Conservation (phyloP, 2,329 filamentous ascomycete species). For the Lecanicillium sp. region DNA sequence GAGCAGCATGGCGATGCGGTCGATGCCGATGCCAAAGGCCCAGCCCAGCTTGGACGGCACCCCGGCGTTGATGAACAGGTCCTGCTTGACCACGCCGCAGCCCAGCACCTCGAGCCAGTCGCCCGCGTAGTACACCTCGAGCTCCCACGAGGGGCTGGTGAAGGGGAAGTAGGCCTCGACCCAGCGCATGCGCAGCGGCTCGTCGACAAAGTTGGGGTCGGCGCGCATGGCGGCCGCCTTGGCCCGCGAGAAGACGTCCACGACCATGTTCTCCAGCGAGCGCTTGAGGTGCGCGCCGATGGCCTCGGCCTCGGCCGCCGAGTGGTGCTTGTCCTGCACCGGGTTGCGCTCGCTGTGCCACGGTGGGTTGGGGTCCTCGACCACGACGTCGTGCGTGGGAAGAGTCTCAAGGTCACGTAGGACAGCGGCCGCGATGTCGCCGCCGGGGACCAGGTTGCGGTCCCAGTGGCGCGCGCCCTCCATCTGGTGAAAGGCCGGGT, state of each 20-base stretch:
- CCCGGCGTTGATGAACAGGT: conserved; percentile 70
- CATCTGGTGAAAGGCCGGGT: conserved; percentile 98
- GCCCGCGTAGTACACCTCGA: conserved; percentile 90
- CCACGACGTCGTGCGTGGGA: conserved; percentile 66
- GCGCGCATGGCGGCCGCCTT: conserved; percentile 55
- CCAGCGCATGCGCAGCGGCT: conserved; percentile 84
- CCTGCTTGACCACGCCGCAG: conserved; percentile 83
- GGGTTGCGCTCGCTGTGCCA: conserved; percentile 76
- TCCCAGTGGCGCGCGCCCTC: conserved; percentile 92
- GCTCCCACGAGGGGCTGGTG: conserved; percentile 90
- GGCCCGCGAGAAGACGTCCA: conserved; percentile 79
- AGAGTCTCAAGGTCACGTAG: conserved; percentile 64
- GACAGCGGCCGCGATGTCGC: conserved; percentile 59
- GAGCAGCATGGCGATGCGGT: conserved; percentile 94
- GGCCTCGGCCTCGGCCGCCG: conserved; percentile 70
- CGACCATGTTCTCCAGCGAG: conserved; percentile 82
- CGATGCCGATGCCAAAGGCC: conserved; percentile 92
- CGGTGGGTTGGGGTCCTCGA: conserved; percentile 78
- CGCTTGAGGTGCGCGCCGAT: conserved; percentile 81
- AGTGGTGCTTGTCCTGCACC: conserved; percentile 66
- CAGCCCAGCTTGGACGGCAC: conserved; percentile 74
- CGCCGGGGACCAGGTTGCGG: conserved; percentile 50
- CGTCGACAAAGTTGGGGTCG: conserved; percentile 46
- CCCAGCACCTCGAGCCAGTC: conserved; percentile 96
- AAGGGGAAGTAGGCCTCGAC: conserved; percentile 97